phyloP scores from a whole-genome alignment of 768 basidiomycete species.

The Dentipellis fragilis region DNA sequence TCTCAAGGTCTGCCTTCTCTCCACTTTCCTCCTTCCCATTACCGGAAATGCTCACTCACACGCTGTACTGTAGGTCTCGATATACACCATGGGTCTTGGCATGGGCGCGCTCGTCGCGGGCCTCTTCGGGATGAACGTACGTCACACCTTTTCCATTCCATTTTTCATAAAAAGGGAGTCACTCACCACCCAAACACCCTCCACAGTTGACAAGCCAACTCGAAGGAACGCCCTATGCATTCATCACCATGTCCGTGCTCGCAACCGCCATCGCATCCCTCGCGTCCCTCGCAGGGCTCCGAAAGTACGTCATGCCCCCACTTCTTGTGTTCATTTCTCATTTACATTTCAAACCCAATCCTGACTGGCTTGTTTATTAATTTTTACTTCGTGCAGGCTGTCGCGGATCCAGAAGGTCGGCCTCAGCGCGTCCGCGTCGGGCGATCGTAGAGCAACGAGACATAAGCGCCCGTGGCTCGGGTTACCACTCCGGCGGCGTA shows the following conservation, averaged over 20 bases:
- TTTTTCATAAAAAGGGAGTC: background rate
- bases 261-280: conserved; percentile 50
- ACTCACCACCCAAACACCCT: conserved; percentile 3
- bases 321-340: background rate
- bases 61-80: conserved; percentile 55
- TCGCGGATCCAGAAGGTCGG: conserved; percentile 1
- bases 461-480: background rate
- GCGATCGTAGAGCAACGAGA: background rate
- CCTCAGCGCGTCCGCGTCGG: background rate
- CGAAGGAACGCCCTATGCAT: conserved; percentile 67
- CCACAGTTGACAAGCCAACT: conserved; percentile 61
- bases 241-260: conserved; percentile 50
- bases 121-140: conserved; percentile 93
- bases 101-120: conserved; percentile 85
- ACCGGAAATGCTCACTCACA: too few species aligned
- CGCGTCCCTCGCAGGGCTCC: conserved; percentile 57
- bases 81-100: conserved; percentile 87
- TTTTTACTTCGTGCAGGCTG: background rate
- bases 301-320: conserved; percentile 29
- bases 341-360: background rate
- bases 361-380: background rate
- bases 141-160: conserved; percentile 20
- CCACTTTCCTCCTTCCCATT: background rate
- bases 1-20: conserved; percentile 50
- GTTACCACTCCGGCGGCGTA: background rate